A percentile compares a stretch with the other conserved stretches of the same genome.
Conservation (phyloP, 2,329 filamentous ascomycete species). For the Aureobasidium namibiae region DNA sequence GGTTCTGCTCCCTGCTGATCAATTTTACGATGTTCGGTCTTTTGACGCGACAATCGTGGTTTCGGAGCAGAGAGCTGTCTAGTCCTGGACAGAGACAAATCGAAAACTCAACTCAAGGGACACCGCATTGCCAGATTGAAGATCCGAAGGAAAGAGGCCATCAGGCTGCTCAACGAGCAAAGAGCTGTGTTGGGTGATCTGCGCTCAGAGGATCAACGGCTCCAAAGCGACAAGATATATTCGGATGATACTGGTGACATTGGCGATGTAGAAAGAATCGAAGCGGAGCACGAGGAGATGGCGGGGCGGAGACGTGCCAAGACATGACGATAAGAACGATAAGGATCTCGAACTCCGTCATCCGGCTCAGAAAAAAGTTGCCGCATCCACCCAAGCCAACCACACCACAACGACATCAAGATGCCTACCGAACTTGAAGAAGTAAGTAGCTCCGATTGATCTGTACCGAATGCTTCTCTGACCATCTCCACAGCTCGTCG, state of each 20-base stretch:
- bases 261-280: background rate
- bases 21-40: too few species aligned
- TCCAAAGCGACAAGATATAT: background rate
- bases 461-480: background rate
- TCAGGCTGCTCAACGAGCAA: background rate
- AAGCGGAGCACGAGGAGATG: background rate
- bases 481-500: constrained; percentile 58
- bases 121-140: too few species aligned
- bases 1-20: too few species aligned
- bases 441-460: constrained; percentile 21
- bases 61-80: too few species aligned
- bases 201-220: background rate
- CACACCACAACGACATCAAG: constrained; percentile 6
- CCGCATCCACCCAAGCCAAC: background rate
- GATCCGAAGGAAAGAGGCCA: background rate
- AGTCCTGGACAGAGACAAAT: background rate
- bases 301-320: background rate
- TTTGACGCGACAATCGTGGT: too few species aligned
- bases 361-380: background rate
- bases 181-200: background rate
- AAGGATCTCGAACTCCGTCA: constrained; percentile 6
- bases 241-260: background rate
- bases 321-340: background rate
- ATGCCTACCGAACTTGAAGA: constrained; percentile 46
- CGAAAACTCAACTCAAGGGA: background rate